Base-by-base conservation (phyloP, 345 rosid species). In the Gossypium australe region DNA sequence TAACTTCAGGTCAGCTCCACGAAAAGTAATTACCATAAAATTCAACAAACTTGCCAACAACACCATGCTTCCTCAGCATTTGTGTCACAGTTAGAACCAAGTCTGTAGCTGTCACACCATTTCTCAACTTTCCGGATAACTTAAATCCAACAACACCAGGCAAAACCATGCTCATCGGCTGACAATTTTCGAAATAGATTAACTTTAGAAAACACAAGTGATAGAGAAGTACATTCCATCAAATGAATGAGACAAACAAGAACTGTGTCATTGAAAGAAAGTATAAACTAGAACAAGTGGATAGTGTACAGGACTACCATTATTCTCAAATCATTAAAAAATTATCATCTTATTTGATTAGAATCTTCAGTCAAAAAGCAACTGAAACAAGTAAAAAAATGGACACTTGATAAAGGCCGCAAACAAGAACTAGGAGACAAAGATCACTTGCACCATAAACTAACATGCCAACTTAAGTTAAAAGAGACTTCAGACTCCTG, bases 81-180 rank as follows among this genome's bases (percentile, higher is more conserved):
- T 95, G 99, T 67, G 99, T 95, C 45, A 89, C 99, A 0, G 99
- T 95, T 77, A 95, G 82, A 80, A 95, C 99, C 91, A 95, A 82
- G 83, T 95, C 99, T 49, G 99, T 95, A 79, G 99, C 99, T 51
- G 99, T 95, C 58, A 95, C 95, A 67, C 99, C 99, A 84, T 88
- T 85, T 67, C 78, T 79, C 76, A 95, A 77, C 73, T 89, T 93
- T 73, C 99, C 98, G 51, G 94, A 83, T 27, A 95, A 75, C 83
- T 95, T 95, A 90, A 95, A 95, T 67, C 99, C 99, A 84, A 93
- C 98, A 76, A 95, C 99, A 74, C 97, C 99, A 71, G 99, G 99
- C 75, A 95, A 82, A 75, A 95, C 99, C 99, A 95, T 93, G 87
- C 99, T 95, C 99, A 95, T 93, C 51, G 99, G 99, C 99, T 95